Evolutionary conservation across 331 rosid species (phyloP), one percentile per base, ranked within the genome.

Genomic region (Malus hybrid): DNA sequence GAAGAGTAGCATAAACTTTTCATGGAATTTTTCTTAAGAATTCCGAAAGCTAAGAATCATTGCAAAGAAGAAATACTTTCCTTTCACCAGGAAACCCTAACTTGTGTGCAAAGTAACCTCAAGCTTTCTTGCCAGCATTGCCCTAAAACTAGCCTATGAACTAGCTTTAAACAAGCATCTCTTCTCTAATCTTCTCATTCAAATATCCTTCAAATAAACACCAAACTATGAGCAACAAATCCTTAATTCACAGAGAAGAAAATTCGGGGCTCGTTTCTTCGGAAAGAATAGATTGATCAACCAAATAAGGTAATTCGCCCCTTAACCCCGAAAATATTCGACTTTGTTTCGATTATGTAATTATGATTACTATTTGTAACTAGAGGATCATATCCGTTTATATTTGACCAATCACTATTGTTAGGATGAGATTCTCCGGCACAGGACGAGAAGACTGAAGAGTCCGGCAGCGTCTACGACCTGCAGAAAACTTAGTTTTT

Each of bases 101-200:
- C 81, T 80, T 91, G 50, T 76, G 84, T 91, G 88, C 93, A 87
- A 93, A 85, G 96, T 76, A 85, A 85, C 76, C 76, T 36, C 31
- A 70, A 84, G 85, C 73, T 86, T 79, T 77, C 89, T 86, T 79
- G 70, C 69, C 75, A 46, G 65, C 59, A 39, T 67, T 64, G 80
- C 83, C 79, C 71, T 54, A 73, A 73, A 52, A 57, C 15, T 22
- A 77, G 13, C 24, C 77, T 24, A 63, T 13, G 67, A 67, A 66
- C 24, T 64, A 77, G 70, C 67, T 67, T 57, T 73, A 29, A 71
- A 65, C 50, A 74, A 68, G 29, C 16, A 31, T 55, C n/a, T 42
- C 5, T 27, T 39, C 28, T 32, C 66, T 52, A 29, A 46, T 63
- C 80, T 86, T 83, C 67, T 71, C 74, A 87, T 82, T 86, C 88